Evolutionary conservation across 2,329 filamentous ascomycete genomes (phyloP).

Genomic region (Xylaria hypoxylon): DNA sequence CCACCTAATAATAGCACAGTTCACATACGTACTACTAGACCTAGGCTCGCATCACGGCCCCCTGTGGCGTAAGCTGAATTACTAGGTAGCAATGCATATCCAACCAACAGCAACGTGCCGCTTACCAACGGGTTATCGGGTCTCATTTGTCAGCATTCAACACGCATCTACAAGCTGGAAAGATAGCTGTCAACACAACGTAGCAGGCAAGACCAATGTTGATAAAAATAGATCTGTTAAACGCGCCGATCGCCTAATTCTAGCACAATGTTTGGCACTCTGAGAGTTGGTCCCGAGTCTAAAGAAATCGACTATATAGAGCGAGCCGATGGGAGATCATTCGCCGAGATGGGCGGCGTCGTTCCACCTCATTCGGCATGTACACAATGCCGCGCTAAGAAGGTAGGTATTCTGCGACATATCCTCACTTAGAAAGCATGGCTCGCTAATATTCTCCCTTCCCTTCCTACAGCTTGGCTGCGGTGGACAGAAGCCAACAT

Average conservation of each 20-base stretch:
- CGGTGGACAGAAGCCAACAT: constrained; percentile 3
- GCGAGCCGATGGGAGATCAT: neutral
- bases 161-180: too few species aligned
- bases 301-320: neutral
- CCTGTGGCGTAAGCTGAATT: too few species aligned
- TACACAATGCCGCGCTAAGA: neutral
- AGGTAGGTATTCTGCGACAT: neutral
- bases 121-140: neutral
- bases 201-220: neutral
- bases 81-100: too few species aligned
- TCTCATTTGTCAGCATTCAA: neutral
- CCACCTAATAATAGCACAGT: neutral
- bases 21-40: neutral
- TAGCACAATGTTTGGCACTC: constrained; percentile 1
- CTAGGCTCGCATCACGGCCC: too few species aligned
- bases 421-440: neutral
- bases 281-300: neutral
- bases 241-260: neutral
- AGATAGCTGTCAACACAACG: neutral
- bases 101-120: neutral
- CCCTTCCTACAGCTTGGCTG: neutral
- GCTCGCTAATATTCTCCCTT: neutral
- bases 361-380: constrained; percentile 2
- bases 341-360: neutral
- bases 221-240: neutral